These are phyloP conservation scores for Thielaviopsis euricoi DNA, from an alignment of 2,329 filamentous ascomycete genomes.

Conservation along the genomic window DNA sequence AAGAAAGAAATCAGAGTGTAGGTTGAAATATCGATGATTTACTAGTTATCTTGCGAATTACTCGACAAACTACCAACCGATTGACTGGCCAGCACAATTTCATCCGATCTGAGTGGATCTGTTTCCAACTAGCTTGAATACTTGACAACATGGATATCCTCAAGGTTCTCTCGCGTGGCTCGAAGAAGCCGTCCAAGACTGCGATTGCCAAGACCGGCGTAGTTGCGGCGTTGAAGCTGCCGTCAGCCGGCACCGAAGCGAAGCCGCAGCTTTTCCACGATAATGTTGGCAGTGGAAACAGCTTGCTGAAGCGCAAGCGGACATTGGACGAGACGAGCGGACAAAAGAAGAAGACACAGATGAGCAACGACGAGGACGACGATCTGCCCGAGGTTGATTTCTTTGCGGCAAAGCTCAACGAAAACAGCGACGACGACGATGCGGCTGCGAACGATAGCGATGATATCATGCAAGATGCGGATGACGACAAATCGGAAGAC, in stretches of 20 bases:
- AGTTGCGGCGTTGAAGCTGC: conserved; percentile 29
- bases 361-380: conserved; percentile 2
- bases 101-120: too few relatives aligned
- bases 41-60: too few relatives aligned
- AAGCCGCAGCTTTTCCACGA: conserved; percentile 59
- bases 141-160: conserved; percentile 47
- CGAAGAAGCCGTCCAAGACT: conserved; percentile 35
- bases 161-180: conserved; percentile 54
- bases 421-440: conserved; percentile 12
- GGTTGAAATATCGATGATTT: too few relatives aligned
- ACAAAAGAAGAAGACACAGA: conserved; percentile 18
- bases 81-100: too few relatives aligned
- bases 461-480: conserved; percentile 13
- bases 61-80: too few relatives aligned
- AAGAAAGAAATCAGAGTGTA: too few relatives aligned
- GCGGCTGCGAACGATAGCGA: conserved; percentile 13
- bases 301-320: conserved; percentile 29
- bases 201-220: conserved; percentile 17
- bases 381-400: conserved; percentile 38
- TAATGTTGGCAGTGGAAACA: conserved; percentile 21
- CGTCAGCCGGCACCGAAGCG: conserved; percentile 45
- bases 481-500: conserved; percentile 14
- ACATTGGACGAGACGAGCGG: conserved; percentile 18
- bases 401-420: conserved; percentile 33
- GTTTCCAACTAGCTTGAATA: neutral